phyloP scores from a whole-genome alignment of 2,329 filamentous ascomycete genomes.

The Microdochium nivale region DNA sequence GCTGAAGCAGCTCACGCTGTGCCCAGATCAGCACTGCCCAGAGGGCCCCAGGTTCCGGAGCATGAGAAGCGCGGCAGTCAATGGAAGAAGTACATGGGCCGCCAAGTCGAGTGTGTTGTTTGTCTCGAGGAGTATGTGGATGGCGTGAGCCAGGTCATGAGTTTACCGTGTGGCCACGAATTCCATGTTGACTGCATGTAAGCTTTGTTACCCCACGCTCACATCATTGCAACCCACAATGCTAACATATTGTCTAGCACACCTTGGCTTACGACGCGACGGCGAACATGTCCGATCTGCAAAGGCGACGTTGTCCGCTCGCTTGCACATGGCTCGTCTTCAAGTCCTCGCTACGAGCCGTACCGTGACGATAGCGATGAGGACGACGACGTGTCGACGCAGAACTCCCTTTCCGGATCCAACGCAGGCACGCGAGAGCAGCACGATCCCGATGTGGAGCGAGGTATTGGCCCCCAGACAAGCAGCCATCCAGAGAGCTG shows the following conservation, averaged over 20 bases:
- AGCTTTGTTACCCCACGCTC: constrained; percentile 38
- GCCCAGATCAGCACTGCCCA: constrained; percentile 17
- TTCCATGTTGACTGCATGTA: constrained; percentile 98
- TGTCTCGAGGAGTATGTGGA: constrained; percentile 95
- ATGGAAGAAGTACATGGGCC: constrained; percentile 59
- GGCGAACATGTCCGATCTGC: constrained; percentile 96
- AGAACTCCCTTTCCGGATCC: not conserved
- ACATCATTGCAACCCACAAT: constrained; percentile 10
- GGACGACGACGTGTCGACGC: constrained; percentile 15
- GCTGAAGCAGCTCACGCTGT: constrained; percentile 32
- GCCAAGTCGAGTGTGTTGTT: constrained; percentile 83
- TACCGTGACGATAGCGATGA: constrained; percentile 46
- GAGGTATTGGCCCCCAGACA: not conserved
- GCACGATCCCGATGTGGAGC: not conserved
- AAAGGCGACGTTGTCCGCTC: constrained; percentile 89
- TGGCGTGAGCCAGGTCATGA: constrained; percentile 92
- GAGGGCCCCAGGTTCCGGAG: constrained; percentile 20
- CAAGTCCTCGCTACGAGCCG: constrained; percentile 42
- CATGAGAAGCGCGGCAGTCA: constrained; percentile 46
- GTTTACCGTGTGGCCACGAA: constrained; percentile 91
- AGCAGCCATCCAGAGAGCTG: not conserved
- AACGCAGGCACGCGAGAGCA: not conserved
- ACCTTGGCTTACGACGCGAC: constrained; percentile 90
- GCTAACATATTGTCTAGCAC: constrained; percentile 49
- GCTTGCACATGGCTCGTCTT: constrained; percentile 45